Percentiles rank a stretch among this genome's conserved stretches.
Conservation (phyloP, 495 filamentous ascomycete genomes). For the Neurospora pannonica region DNA sequence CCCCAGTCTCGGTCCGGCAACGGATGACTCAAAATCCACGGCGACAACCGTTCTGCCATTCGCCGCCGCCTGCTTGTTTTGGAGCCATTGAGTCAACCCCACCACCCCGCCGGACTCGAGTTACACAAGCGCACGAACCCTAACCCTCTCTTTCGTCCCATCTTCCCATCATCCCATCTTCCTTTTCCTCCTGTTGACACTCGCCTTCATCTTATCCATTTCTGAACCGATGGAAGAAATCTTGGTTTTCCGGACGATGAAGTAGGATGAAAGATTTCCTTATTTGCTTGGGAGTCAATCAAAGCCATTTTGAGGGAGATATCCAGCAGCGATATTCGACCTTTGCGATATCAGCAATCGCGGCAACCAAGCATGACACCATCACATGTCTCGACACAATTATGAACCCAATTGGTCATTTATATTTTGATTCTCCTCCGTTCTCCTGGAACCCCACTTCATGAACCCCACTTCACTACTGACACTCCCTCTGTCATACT, state of each 20-base stretch:
- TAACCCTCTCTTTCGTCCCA: neutral
- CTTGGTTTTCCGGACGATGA: too few species aligned
- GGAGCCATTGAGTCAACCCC: neutral
- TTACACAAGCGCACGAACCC: neutral
- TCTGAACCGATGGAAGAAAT: neutral
- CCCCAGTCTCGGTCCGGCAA: neutral
- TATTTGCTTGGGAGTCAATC: too few species aligned
- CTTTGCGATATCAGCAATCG: neutral
- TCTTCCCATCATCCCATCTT: neutral
- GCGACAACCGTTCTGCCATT: slow-evolving; percentile 19
- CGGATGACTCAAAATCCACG: slow-evolving; percentile 23
- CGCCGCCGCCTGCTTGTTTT: slow-evolving; percentile 6
- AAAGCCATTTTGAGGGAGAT: too few species aligned
- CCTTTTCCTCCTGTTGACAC: neutral
- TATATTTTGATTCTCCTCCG: too few species aligned
- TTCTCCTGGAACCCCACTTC: too few species aligned
- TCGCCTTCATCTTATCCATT: neutral
- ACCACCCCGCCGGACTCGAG: neutral
- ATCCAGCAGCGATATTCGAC: neutral
- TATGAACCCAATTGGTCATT: neutral
- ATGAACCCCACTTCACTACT: too few species aligned
- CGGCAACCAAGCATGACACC: neutral
- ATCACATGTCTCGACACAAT: neutral
- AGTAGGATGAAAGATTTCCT: too few species aligned
- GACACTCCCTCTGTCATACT: too few species aligned